These are phyloP conservation scores for Cynara cardunculus DNA, from an alignment of 129 eudicot genomes.

Conservation along the genomic window DNA sequence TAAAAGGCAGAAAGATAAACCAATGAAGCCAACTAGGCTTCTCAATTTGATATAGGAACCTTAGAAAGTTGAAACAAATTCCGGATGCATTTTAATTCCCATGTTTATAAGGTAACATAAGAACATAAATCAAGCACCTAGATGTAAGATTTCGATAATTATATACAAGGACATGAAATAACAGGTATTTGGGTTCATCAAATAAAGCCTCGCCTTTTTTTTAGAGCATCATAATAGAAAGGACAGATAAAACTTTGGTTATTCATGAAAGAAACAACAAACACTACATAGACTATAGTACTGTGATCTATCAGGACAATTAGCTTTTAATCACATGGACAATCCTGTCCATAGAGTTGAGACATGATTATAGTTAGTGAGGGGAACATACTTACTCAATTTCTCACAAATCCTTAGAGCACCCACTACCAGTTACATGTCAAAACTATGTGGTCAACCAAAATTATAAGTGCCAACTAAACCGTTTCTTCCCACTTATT, in stretches of 20 bases:
- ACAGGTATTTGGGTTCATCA: not conserved
- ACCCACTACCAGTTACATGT: not conserved
- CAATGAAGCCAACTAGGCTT: slow-evolving; percentile 2
- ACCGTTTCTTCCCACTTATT: not conserved
- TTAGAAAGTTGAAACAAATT: not conserved
- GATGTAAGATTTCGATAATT: not conserved
- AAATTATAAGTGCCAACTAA: not conserved
- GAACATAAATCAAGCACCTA: not conserved
- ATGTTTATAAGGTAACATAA: slow-evolving; percentile 1
- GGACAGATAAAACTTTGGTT: not conserved
- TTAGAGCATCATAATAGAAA: not conserved
- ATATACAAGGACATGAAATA: not conserved
- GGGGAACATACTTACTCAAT: not conserved
- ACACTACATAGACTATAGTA: not conserved
- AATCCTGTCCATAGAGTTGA: not conserved
- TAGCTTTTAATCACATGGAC: not conserved
- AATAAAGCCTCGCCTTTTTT: not conserved
- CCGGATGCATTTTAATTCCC: not conserved
- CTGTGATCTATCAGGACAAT: not conserved
- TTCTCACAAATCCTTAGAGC: not conserved
- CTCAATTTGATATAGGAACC: not conserved
- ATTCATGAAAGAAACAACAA: not conserved
- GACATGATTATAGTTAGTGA: not conserved
- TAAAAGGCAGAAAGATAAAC: not conserved
- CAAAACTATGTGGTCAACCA: not conserved